Evolutionary conservation across 2,329 filamentous ascomycete species (phyloP), one percentile per base, ranked within the genome.

Genomic region (Pleomassaria siparia): DNA sequence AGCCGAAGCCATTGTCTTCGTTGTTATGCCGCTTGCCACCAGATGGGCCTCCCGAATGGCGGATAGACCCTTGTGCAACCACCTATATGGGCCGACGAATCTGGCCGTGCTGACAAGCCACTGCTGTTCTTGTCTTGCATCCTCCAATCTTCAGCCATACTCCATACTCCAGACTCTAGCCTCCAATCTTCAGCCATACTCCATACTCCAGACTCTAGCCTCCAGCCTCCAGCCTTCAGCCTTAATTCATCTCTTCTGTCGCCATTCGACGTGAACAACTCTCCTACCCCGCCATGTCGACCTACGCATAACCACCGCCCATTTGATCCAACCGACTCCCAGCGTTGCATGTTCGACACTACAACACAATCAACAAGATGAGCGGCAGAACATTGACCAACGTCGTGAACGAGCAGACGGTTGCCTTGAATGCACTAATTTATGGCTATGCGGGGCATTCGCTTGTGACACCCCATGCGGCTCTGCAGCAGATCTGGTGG

Each of bases 401-500:
- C 51, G 70, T 73, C 39, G 67, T 73, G 22, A 73, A 72, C 51
- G 68, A 72, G 43, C 68, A 74, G 49, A 72, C 71, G 2, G 64
- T 73, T 47, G 74, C 76, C 18, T 58, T 78, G 45, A 79, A 78
- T 59, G 75, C 76, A 10, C 70, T 74, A 56, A 76, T 79, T 46
- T 78, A 74, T 59, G 76, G 76, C 22, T 79, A 75, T 53, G 76
- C 72, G 8, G 76, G 76, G 10, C 75, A 78, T 55, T 77, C 74
- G 18, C 64, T 78, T 13, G 75, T 78, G 41, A 78, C 76, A 21
- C 75, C 76, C 28, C 76, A 78, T 52, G 64, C 69, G 29, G 72
- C 73, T 10, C 67, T 78, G 20, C 76, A 78, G 58, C 75, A 75
- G 49, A 64, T 83, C 67, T 89, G 86, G 86, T 91, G 86, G 86